phyloP scores from a whole-genome alignment of 768 basidiomycete species.

The Suillus plorans region DNA sequence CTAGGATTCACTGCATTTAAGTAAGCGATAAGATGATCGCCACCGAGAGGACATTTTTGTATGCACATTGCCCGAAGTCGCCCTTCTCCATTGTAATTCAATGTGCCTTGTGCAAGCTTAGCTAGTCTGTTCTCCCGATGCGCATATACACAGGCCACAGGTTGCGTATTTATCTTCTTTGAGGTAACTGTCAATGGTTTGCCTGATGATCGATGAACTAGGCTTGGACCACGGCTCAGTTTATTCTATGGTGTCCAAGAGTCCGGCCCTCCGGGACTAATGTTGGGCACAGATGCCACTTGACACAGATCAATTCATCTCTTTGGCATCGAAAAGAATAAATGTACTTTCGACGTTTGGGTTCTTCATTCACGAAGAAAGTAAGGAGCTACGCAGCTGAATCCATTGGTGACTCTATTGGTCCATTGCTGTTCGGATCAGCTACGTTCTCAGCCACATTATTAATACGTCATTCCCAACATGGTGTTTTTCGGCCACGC shows the following conservation, averaged over 20 bases:
- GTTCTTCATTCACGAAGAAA: neutral
- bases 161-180: neutral
- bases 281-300: no score
- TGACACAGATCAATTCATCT: neutral
- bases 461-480: neutral
- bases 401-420: no score
- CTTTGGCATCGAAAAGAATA: neutral
- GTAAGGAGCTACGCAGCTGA: neutral
- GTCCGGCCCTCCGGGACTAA: no score
- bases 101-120: neutral
- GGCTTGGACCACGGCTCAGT: neutral
- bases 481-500: conserved; percentile 2
- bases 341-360: neutral
- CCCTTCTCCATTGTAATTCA: neutral
- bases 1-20: neutral
- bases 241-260: no score
- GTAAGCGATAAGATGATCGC: neutral
- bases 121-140: neutral
- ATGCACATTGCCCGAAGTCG: neutral
- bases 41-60: neutral
- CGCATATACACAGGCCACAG: neutral
- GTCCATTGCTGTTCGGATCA: no score
- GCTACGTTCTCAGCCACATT: neutral
- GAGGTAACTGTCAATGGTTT: neutral
- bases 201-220: neutral